Base-by-base conservation (phyloP, 306 rosid species). In the Cicer cuneatum region DNA sequence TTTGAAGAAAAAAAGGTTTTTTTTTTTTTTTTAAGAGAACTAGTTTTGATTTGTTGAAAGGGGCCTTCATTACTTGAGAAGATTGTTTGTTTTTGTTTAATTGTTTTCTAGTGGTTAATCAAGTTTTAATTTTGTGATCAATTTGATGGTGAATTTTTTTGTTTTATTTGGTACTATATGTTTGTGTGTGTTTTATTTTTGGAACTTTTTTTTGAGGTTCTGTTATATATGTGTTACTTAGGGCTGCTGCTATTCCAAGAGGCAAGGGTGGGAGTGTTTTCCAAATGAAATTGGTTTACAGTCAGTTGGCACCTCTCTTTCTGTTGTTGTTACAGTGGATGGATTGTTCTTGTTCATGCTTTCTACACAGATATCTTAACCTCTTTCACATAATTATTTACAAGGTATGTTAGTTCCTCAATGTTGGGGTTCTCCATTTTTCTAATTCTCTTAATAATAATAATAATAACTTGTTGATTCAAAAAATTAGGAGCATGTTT, bases 191-290 rank as follows among this genome's bases (percentile, higher is more conserved):
- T n/a, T 72, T 57, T 1, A 2, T 73, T 41, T 42, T 47, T 39
- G 35, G 16, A 38, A 16, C 38, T 16, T 13, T 1, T 12, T 9
- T 54, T 75, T 75, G 54, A 74, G 67, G 46, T 71, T 83, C 29
- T 74, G 29, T 77, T 56, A 5, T 79, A 19, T 74, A 19, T n/a
- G 68, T 75, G 7, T 42, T 46, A 2, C 18, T 1, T 79, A 90
- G 98, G 84, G 95, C 98, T 76, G 90, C 93, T 74, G 88, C 95
- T 58, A 90, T 93, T 79, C 96, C 98, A 39, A 87, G 85, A 80
- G 84, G 76, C 72, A 93, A 93, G 80, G 94, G 93, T 43, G 98
- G 93, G 69, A 56, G 85, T 10, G 73, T 79, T 70, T 85, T 93
- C 76, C 91, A 90, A 56, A 90, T 90, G 98, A 93, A 93, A 83